Percentiles rank a stretch among this genome's conserved stretches.
phyloP scores from a whole-genome alignment of 805 yeast genomes.

The Debaryomyces hansenii region DNA sequence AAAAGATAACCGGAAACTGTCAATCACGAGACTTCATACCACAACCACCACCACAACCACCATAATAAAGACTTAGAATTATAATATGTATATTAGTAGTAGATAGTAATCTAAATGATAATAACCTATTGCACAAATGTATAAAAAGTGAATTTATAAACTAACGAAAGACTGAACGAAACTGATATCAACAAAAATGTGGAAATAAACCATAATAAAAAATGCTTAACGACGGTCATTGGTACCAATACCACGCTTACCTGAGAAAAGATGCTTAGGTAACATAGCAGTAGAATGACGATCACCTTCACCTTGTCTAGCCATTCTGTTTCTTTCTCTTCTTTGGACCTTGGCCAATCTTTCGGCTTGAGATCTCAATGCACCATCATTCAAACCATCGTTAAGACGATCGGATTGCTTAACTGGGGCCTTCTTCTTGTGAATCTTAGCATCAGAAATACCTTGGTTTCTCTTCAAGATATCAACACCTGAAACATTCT shows the following conservation, averaged over 20 bases:
- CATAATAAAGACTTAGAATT: neutral
- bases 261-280: conserved; percentile 93
- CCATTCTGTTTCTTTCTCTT: conserved; percentile 89
- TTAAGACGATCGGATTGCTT: conserved; percentile 76
- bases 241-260: conserved; percentile 95
- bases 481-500: conserved; percentile 70
- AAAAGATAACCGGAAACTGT: neutral
- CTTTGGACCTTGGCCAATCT: conserved; percentile 86
- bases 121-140: conserved; percentile 6
- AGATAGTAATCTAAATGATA: neutral
- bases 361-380: conserved; percentile 78
- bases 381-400: conserved; percentile 84
- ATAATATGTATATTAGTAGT: neutral
- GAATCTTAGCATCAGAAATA: conserved; percentile 37
- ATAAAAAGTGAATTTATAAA: neutral
- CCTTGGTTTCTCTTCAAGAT: conserved; percentile 62
- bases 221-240: conserved; percentile 76
- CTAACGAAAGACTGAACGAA: neutral
- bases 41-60: conserved; percentile 1
- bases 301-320: conserved; percentile 95
- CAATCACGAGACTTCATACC: conserved; percentile 1
- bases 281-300: conserved; percentile 80
- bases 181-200: neutral
- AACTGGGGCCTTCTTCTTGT: conserved; percentile 48
- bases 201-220: neutral